Evolutionary conservation across 805 yeast genomes (phyloP).

Genomic region (Wickerhamomyces ciferrii): DNA sequence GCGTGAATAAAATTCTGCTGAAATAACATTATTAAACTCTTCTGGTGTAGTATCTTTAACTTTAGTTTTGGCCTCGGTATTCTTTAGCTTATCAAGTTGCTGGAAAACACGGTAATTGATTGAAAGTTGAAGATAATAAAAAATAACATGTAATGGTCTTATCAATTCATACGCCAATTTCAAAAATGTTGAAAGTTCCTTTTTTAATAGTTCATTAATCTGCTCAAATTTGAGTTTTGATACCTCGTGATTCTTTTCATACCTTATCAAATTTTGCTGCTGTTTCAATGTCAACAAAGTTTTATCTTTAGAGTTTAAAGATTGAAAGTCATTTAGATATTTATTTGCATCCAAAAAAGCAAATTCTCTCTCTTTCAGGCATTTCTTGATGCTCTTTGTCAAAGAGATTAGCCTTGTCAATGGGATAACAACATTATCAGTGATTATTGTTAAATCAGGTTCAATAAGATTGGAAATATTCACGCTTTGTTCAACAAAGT

Average conservation of each 20-base stretch:
- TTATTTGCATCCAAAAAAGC: constrained; percentile 34
- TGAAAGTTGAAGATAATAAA: constrained; percentile 34
- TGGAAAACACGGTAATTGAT: constrained; percentile 27
- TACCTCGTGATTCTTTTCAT: constrained; percentile 24
- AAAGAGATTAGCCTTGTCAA: constrained; percentile 8
- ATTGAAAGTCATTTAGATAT: constrained; percentile 18
- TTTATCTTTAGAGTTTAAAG: constrained; percentile 21
- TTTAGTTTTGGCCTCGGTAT: constrained; percentile 8
- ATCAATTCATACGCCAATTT: constrained; percentile 26
- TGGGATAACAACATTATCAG: constrained; percentile 19
- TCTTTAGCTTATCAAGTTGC: constrained; percentile 4
- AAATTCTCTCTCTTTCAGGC: constrained; percentile 25
- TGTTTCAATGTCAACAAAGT: constrained; percentile 30
- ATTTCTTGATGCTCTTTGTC: constrained; percentile 23
- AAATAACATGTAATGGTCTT: constrained; percentile 21
- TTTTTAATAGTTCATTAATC: constrained; percentile 33
- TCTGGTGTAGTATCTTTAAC: constrained; percentile 2
- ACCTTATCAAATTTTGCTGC: constrained; percentile 27
- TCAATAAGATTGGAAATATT: constrained; percentile 1
- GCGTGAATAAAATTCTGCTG: not conserved
- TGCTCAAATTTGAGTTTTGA: constrained; percentile 30
- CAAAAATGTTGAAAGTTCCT: constrained; percentile 42
- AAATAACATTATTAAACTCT: not conserved
- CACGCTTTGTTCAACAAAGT: constrained; percentile 6
- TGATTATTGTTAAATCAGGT: constrained; percentile 21